Evolutionary conservation across 2,329 filamentous ascomycete genomes (phyloP).

Genomic region (Harringtonia lauricola): DNA sequence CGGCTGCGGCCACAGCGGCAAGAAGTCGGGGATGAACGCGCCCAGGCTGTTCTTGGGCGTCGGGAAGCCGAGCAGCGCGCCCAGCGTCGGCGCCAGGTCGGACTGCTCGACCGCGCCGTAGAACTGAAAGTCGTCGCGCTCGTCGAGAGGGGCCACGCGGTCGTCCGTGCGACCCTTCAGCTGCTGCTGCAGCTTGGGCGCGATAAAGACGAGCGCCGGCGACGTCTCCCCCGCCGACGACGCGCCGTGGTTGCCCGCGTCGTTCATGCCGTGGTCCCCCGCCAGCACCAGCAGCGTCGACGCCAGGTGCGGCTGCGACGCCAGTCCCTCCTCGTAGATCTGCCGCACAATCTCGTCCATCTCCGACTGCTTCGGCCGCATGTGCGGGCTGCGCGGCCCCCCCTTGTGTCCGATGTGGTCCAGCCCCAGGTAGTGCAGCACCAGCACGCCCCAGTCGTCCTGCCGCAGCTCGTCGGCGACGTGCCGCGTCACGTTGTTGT

Average conservation of each 20-base stretch:
- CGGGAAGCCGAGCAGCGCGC: conserved; percentile 76
- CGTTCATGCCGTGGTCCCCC: conserved; percentile 99
- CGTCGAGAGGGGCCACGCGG: conserved; percentile 24
- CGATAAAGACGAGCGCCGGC: conserved; percentile 81
- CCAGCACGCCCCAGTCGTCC: conserved; percentile 83
- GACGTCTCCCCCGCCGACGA: conserved; percentile 92
- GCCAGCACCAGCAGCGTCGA: conserved; percentile 77
- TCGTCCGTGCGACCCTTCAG: neutral
- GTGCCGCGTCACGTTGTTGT: conserved; percentile 93
- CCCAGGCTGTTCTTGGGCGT: conserved; percentile 85
- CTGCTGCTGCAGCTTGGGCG: conserved; percentile 53
- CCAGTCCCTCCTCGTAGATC: conserved; percentile 67
- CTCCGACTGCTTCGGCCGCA: conserved; percentile 85
- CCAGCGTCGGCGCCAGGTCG: conserved; percentile 83
- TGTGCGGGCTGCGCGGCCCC: conserved; percentile 72
- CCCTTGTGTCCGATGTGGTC: conserved; percentile 98
- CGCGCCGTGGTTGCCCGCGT: conserved; percentile 92
- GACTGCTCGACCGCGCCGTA: conserved; percentile 86
- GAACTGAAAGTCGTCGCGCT: conserved; percentile 65
- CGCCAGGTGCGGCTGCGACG: conserved; percentile 55
- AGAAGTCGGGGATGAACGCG: conserved; percentile 68
- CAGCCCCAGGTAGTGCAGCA: conserved; percentile 89
- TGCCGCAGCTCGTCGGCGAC: conserved; percentile 63
- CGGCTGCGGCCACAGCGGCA: conserved; percentile 62
- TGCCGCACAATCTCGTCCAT: conserved; percentile 44